These are phyloP conservation scores for Phellinidium pouzarii DNA, from an alignment of 1,284 basidiomycete species.

Conservation along the genomic window DNA sequence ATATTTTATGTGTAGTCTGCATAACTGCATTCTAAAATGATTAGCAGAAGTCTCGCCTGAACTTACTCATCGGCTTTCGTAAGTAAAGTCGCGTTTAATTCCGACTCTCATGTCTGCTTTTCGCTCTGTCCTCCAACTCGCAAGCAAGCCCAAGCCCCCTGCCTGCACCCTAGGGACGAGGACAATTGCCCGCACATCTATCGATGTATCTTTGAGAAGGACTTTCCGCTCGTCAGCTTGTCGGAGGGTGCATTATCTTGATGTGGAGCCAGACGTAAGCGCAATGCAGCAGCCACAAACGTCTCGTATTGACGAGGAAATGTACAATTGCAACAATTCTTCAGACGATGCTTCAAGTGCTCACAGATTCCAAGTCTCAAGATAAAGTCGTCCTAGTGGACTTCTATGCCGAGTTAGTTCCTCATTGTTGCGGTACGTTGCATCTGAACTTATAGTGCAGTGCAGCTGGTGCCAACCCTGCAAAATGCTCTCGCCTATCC, in stretches of 20 bases:
- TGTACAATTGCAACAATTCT: neutral
- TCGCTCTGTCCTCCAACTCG: neutral
- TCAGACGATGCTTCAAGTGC: slow-evolving; percentile 42
- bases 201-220: slow-evolving; percentile 7
- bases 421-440: neutral
- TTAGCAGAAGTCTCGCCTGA: too few relatives aligned
- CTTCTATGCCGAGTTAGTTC: slow-evolving; percentile 67
- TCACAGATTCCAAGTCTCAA: slow-evolving; percentile 29
- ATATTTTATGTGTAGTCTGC: neutral
- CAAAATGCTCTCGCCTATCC: slow-evolving; percentile 57
- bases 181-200: neutral
- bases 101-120: slow-evolving; percentile 5
- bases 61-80: too few relatives aligned
- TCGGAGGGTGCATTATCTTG: slow-evolving; percentile 16
- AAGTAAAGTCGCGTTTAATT: neutral
- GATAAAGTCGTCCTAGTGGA: slow-evolving; percentile 61
- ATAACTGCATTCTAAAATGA: too few relatives aligned
- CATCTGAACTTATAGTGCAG: neutral
- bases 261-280: slow-evolving; percentile 19
- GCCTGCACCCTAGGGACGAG: neutral
- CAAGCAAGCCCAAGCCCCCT: neutral
- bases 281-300: neutral
- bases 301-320: neutral
- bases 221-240: slow-evolving; percentile 16
- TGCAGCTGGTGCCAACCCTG: slow-evolving; percentile 71